These are phyloP conservation scores for Physcomitrium patens DNA, from an alignment of 225 moss, liverwort and hornwort species.

Conservation along the genomic window DNA sequence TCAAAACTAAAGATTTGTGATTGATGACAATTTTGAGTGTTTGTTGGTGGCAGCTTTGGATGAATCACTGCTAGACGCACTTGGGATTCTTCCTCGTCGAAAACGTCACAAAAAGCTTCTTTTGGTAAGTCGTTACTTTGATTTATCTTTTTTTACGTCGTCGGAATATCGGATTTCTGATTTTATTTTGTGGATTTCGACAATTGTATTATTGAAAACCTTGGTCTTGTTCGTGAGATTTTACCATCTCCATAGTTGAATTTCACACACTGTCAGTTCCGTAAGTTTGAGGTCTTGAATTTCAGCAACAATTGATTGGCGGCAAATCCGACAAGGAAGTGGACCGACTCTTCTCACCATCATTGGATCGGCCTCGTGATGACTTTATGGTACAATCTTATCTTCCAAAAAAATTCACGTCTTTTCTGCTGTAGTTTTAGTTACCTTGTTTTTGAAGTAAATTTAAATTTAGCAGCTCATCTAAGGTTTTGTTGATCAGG, in stretches of 20 bases:
- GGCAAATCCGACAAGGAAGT: conserved; percentile 83
- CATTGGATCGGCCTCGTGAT: conserved; percentile 67
- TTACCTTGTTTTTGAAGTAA: conserved; percentile 8
- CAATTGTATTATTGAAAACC: not conserved
- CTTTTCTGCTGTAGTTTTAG: conserved; percentile 10
- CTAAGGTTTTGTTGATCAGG: not conserved
- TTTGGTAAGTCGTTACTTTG: conserved; percentile 59
- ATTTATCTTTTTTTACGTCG: not conserved
- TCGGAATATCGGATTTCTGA: not conserved
- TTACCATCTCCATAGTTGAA: conserved; percentile 11
- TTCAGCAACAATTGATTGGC: conserved; percentile 94
- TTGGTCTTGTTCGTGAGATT: conserved; percentile 1
- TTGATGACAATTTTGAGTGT: conserved; percentile 7
- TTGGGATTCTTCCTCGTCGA: conserved; percentile 93
- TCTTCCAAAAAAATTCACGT: not conserved
- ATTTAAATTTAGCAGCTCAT: conserved; percentile 19
- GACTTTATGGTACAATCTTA: conserved; percentile 65
- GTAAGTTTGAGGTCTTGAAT: conserved; percentile 28
- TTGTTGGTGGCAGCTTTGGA: conserved; percentile 76
- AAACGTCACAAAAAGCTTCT: conserved; percentile 91
- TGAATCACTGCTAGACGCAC: conserved; percentile 92
- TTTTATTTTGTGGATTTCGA: conserved; percentile 8
- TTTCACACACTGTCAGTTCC: conserved; percentile 19
- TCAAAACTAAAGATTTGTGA: conserved; percentile 1
- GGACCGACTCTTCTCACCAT: conserved; percentile 80